A percentile compares a stretch with the other conserved stretches of the same genome.
These are phyloP conservation scores for Phaffomyces opuntiae DNA, from an alignment of 805 yeast species.

Conservation along the genomic window DNA sequence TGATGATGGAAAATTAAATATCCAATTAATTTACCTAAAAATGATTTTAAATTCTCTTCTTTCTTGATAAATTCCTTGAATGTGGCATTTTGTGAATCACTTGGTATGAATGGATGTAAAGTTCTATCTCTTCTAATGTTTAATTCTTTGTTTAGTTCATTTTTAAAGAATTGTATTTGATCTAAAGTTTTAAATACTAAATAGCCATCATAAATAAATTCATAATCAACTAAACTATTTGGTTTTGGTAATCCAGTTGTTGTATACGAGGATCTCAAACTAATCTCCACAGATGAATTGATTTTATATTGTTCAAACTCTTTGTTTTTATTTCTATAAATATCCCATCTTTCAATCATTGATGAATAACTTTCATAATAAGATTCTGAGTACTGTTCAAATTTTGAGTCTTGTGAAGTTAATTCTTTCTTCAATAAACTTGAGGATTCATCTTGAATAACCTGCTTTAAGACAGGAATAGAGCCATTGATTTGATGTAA, in stretches of 20 bases:
- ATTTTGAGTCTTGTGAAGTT: slow-evolving; percentile 37
- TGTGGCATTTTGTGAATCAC: slow-evolving; percentile 28
- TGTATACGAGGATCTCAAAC: slow-evolving; percentile 55
- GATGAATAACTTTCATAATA: slow-evolving; percentile 46
- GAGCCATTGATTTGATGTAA: slow-evolving; percentile 67
- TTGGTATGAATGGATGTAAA: slow-evolving; percentile 54
- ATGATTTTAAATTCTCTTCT: slow-evolving; percentile 43
- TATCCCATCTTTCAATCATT: slow-evolving; percentile 57
- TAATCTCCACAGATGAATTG: slow-evolving; percentile 79
- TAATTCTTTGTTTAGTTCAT: slow-evolving; percentile 65
- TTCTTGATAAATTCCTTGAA: slow-evolving; percentile 25
- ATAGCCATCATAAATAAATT: slow-evolving; percentile 76
- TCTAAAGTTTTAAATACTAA: slow-evolving; percentile 74
- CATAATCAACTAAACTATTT: slow-evolving; percentile 42
- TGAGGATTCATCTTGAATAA: slow-evolving; percentile 69
- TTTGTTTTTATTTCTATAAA: slow-evolving; percentile 35
- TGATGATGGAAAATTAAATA: slow-evolving; percentile 72
- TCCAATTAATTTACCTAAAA: slow-evolving; percentile 60
- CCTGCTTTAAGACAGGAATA: slow-evolving; percentile 65
- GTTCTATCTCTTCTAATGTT: slow-evolving; percentile 62
- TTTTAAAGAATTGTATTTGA: slow-evolving; percentile 51
- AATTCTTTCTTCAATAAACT: slow-evolving; percentile 62
- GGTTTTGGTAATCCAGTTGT: slow-evolving; percentile 31
- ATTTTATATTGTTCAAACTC: slow-evolving; percentile 53
- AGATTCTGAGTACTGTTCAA: slow-evolving; percentile 46